These are phyloP conservation scores for Polychytrium aggregatum DNA, from an alignment of 192 early-diverging fungal species.

Conservation along the genomic window DNA sequence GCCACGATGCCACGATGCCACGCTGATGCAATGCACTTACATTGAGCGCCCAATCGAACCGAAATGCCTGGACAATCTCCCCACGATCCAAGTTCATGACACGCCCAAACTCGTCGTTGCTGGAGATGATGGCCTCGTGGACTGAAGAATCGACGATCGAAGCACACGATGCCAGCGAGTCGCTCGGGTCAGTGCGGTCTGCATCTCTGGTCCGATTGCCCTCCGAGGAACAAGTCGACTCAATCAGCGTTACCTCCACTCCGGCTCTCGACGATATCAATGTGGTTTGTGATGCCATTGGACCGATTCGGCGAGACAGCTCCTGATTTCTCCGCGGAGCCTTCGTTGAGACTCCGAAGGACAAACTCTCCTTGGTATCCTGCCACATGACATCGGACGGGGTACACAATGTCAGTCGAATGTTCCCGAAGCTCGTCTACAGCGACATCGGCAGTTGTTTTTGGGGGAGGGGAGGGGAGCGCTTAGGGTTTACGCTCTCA, in stretches of 20 bases:
- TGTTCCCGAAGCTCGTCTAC: no score
- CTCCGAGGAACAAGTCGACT: no score
- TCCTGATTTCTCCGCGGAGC: constrained; percentile 2
- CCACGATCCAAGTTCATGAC: constrained; percentile 33
- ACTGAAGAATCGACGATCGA: no score
- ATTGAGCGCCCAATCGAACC: constrained; percentile 45
- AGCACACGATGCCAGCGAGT: no score
- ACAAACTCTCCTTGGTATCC: constrained; percentile 30
- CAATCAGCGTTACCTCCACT: constrained; percentile 33
- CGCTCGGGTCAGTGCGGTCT: no score
- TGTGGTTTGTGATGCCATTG: constrained; percentile 54
- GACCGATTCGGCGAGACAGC: constrained; percentile 26
- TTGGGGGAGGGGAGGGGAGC: no score
- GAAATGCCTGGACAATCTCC: constrained; percentile 19
- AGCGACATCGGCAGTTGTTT: no score
- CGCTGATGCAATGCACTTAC: no score
- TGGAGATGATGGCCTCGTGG: constrained; percentile 34
- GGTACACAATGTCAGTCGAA: no score
- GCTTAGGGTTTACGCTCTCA: no score
- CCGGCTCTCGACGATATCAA: constrained; percentile 31
- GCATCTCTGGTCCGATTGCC: no score
- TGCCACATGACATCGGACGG: constrained; percentile 2
- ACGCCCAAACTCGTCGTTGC: constrained; percentile 39
- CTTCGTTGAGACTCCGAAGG: not conserved
- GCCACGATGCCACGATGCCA: no score